Conservation (phyloP, 78 protist genomes). For the Dictyostelium discoideum region dicty_2.7 NC_007088.5:3139001-3139500, state of each 20-base stretch:
- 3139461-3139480: slow-evolving; percentile 35
- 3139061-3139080: neutral
- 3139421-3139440: slow-evolving; percentile 65
- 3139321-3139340: neutral
- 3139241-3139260: neutral
- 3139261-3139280: neutral
- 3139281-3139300: neutral
- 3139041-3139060: neutral
- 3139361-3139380: slow-evolving; percentile 15
- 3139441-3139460: slow-evolving; percentile 27
- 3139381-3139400: neutral
- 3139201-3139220: neutral
- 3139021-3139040: neutral
- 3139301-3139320: neutral
- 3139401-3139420: slow-evolving; percentile 13
- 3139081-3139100: neutral
- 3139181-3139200: neutral
- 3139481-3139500: slow-evolving; percentile 6
- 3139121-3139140: neutral
- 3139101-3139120: neutral
- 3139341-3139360: neutral
- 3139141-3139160: neutral
- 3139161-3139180: neutral
- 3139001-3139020: too few species aligned
- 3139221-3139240: neutral